Evolutionary conservation across 2,329 filamentous ascomycete genomes (phyloP).

Genomic region (Arthroderma sp.): DNA sequence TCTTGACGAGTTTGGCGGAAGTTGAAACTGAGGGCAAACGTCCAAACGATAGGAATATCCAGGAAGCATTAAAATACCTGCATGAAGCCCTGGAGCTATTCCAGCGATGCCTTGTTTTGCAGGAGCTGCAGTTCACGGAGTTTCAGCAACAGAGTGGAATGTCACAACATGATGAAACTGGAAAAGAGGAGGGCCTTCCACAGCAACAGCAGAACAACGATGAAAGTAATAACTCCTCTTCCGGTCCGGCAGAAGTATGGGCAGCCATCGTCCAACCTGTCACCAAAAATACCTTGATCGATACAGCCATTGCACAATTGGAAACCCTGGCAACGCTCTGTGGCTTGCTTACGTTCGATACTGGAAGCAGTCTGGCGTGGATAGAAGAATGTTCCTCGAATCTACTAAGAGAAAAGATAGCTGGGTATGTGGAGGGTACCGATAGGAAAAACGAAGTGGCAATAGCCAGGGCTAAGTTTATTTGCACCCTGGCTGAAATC

Average conservation of each 20-base stretch:
- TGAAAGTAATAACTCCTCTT: constrained; percentile 6
- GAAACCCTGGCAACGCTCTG: constrained; percentile 41
- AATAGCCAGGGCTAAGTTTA: constrained; percentile 44
- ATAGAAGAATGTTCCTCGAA: constrained; percentile 44
- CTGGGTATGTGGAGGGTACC: constrained; percentile 36
- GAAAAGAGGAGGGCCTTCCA: constrained; percentile 9
- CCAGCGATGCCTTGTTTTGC: constrained; percentile 42
- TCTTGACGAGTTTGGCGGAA: constrained; percentile 54
- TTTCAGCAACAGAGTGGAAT: constrained; percentile 30
- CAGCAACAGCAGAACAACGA: constrained; percentile 9
- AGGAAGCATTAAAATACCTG: constrained; percentile 39
- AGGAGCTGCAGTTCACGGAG: constrained; percentile 38
- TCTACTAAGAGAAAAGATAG: constrained; percentile 41
- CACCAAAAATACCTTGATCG: constrained; percentile 50
- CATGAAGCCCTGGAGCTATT: constrained; percentile 51
- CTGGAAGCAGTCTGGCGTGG: constrained; percentile 37
- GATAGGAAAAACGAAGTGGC: constrained; percentile 38
- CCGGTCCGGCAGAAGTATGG: constrained; percentile 43
- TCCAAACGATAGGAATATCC: constrained; percentile 26
- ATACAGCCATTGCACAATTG: constrained; percentile 54
- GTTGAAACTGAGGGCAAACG: constrained; percentile 41
- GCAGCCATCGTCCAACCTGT: constrained; percentile 54
- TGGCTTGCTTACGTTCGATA: constrained; percentile 34
- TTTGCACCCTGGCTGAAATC: constrained; percentile 42
- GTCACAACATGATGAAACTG: constrained; percentile 5